Evolutionary conservation across 164 flowering plant genomes (phyloP).

Genomic region (Kingdonia uniflora): DNA sequence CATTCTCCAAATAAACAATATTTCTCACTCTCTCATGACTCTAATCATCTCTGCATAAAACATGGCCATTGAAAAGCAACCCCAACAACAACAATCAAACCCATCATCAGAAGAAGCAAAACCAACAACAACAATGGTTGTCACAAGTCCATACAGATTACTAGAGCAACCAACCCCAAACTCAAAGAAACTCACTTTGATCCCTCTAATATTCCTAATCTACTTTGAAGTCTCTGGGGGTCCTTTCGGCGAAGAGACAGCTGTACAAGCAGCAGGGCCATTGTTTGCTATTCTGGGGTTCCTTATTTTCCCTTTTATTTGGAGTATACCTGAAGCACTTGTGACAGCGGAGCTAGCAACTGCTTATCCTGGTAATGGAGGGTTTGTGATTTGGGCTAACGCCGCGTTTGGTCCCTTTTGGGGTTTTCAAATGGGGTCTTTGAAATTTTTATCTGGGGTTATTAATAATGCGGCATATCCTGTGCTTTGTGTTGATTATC

Average conservation of each 20-base stretch:
- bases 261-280: conserved; percentile 82
- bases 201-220: conserved; percentile 80
- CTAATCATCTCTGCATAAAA: no score
- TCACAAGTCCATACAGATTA: no score
- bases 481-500: conserved; percentile 52
- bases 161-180: no score
- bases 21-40: no score
- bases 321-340: conserved; percentile 85
- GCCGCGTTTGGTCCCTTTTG: conserved; percentile 75
- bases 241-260: conserved; percentile 76
- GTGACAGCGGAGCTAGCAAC: conserved; percentile 87
- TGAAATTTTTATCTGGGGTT: conserved; percentile 70
- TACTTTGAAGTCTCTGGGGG: conserved; percentile 93
- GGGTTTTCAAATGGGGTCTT: conserved; percentile 73
- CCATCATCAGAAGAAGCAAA: no score
- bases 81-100: no score
- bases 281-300: conserved; percentile 67
- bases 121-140: no score
- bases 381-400: conserved; percentile 74
- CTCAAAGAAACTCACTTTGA: conserved; percentile 20
- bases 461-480: conserved; percentile 79
- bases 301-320: conserved; percentile 79
- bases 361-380: conserved; percentile 77
- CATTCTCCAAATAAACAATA: no score
- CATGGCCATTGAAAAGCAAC: no score